Evolutionary conservation across 2,329 filamentous ascomycete genomes (phyloP).

Genomic region (Neopestalotiopsis sp.): DNA sequence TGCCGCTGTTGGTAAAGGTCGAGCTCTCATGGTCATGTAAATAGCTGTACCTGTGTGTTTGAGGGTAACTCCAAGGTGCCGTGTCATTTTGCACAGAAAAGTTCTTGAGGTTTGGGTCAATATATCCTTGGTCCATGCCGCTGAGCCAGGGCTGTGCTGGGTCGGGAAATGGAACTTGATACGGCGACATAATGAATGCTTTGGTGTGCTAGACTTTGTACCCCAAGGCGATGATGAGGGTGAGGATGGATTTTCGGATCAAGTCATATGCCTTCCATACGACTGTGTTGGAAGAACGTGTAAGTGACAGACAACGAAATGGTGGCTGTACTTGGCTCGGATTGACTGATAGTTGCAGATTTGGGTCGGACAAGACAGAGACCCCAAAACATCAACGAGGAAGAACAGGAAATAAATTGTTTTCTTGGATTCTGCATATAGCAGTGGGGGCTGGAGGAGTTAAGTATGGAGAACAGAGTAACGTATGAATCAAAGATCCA

Average conservation of each 20-base stretch:
- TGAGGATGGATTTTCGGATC: not conserved
- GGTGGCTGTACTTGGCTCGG: not conserved
- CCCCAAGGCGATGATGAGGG: no score
- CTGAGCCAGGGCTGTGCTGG: not conserved
- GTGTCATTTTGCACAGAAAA: not conserved
- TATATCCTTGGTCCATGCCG: not conserved
- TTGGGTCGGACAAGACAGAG: not conserved
- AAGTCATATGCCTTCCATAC: not conserved
- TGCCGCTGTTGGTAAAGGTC: not conserved
- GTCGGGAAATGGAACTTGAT: not conserved
- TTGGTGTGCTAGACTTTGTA: no score
- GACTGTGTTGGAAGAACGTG: not conserved
- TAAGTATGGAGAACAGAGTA: conserved; percentile 7
- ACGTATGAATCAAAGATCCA: not conserved
- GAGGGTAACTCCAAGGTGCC: conserved; percentile 6
- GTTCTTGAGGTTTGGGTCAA: conserved; percentile 8
- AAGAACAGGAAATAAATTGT: not conserved
- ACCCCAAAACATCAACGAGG: not conserved
- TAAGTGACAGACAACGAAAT: not conserved
- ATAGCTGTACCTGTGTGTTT: not conserved
- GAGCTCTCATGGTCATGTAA: no score
- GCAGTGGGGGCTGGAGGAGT: not conserved
- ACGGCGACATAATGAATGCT: not conserved
- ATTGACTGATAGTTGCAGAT: not conserved
- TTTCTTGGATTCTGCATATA: conserved; percentile 5